phyloP scores from a whole-genome alignment of 352 stramenopile species.

The Pythium graminicola region DNA sequence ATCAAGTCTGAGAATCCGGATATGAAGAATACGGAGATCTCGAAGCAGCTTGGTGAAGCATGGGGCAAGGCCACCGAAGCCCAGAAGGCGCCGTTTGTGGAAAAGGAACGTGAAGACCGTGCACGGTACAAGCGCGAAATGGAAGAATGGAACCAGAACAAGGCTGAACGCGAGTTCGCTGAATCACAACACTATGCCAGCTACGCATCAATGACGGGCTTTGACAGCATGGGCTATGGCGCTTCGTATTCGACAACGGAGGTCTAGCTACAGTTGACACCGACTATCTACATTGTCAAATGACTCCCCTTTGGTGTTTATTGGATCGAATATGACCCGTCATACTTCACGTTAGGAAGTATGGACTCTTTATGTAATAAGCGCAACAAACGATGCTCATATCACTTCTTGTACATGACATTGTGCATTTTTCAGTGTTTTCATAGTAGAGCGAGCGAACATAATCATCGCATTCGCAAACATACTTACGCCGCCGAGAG shows the following conservation, averaged over 20 bases:
- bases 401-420: too few species aligned
- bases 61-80: constrained; percentile 89
- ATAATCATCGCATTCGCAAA: constrained; percentile 6
- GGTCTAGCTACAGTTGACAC: constrained; percentile 5
- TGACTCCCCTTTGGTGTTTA: too few species aligned
- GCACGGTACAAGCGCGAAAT: constrained; percentile 93
- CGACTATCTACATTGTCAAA: not conserved
- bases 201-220: constrained; percentile 74
- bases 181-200: constrained; percentile 79
- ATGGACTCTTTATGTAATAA: too few species aligned
- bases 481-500: constrained; percentile 69
- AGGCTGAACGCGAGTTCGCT: constrained; percentile 75
- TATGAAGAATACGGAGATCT: constrained; percentile 96
- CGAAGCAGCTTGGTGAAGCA: constrained; percentile 89
- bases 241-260: constrained; percentile 54
- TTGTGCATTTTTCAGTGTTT: too few species aligned
- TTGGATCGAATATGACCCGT: too few species aligned
- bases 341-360: too few species aligned
- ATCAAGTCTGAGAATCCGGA: constrained; percentile 91
- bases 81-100: constrained; percentile 87
- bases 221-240: constrained; percentile 73
- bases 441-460: too few species aligned
- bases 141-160: constrained; percentile 86
- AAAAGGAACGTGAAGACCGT: constrained; percentile 89
- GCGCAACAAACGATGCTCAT: too few species aligned